Evolutionary conservation across 352 stramenopile species (phyloP).

Genomic region (Phytophthora rubi): DNA sequence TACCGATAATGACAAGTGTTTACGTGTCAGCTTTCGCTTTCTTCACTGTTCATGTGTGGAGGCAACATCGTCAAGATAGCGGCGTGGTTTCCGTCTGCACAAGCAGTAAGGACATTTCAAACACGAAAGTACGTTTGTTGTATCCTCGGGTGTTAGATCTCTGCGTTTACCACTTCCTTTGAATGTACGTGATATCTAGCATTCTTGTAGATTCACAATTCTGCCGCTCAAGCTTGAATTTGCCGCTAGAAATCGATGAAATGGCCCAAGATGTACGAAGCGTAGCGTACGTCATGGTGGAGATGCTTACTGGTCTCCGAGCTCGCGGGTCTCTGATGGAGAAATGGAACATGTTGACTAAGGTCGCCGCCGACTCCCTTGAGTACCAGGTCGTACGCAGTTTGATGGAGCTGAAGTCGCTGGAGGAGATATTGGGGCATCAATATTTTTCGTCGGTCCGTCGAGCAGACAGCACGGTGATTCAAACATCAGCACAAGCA

Average conservation of each 20-base stretch:
- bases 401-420: conserved; percentile 30
- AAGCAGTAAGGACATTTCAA: conserved; percentile 27
- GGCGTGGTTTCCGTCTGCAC: conserved; percentile 49
- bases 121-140: conserved; percentile 25
- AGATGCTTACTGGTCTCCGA: conserved; percentile 63
- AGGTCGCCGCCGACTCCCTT: conserved; percentile 27
- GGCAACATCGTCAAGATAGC: conserved; percentile 42
- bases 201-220: conserved; percentile 44
- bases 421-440: conserved; percentile 22
- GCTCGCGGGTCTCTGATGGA: conserved; percentile 45
- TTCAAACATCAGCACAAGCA: conserved; percentile 1
- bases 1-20: neutral
- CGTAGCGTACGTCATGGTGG: conserved; percentile 62
- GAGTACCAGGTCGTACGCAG: conserved; percentile 41
- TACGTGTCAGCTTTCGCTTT: conserved; percentile 45
- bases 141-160: neutral
- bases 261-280: conserved; percentile 52
- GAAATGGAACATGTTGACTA: conserved; percentile 34
- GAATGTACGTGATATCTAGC: conserved; percentile 4
- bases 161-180: neutral
- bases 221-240: conserved; percentile 34
- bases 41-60: conserved; percentile 49
- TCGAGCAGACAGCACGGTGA: neutral
- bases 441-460: conserved; percentile 25
- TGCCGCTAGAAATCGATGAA: conserved; percentile 13